phyloP scores from a whole-genome alignment of 257 asterid genomes.

The Plantago elongata region DNA sequence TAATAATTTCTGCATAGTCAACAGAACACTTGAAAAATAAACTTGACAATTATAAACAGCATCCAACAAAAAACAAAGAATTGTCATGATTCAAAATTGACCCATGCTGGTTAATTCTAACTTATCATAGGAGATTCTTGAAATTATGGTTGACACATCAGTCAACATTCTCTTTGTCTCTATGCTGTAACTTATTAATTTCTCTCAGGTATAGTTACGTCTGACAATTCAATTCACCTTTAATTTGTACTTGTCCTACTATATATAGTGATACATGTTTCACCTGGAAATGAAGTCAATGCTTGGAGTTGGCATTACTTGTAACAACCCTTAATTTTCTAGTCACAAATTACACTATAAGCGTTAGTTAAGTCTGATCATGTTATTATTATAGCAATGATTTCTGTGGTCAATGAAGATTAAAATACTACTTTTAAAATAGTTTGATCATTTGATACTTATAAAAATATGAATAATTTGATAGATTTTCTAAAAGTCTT shows the following conservation, averaged over 20 bases:
- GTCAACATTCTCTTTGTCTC: conserved; percentile 7
- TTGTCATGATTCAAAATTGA: not conserved
- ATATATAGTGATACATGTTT: not conserved
- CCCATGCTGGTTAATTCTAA: conserved; percentile 6
- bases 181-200: not conserved
- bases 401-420: no score
- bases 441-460: no score
- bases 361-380: no score
- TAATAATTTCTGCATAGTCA: conserved; percentile 15
- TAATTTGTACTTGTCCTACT: no score
- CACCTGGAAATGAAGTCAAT: not conserved
- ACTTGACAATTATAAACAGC: conserved; percentile 7
- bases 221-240: conserved; percentile 5
- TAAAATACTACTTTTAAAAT: no score
- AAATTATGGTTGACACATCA: conserved; percentile 24
- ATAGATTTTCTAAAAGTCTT: no score
- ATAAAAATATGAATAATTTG: no score
- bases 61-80: not conserved
- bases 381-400: no score
- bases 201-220: not conserved
- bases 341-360: no score
- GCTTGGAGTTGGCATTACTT: not conserved
- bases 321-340: no score
- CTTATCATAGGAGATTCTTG: conserved; percentile 26
- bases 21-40: not conserved